Evolutionary conservation across 2,329 filamentous ascomycete species (phyloP), one percentile per base, ranked within the genome.

Genomic region (Arthrobotrys iridis): DNA sequence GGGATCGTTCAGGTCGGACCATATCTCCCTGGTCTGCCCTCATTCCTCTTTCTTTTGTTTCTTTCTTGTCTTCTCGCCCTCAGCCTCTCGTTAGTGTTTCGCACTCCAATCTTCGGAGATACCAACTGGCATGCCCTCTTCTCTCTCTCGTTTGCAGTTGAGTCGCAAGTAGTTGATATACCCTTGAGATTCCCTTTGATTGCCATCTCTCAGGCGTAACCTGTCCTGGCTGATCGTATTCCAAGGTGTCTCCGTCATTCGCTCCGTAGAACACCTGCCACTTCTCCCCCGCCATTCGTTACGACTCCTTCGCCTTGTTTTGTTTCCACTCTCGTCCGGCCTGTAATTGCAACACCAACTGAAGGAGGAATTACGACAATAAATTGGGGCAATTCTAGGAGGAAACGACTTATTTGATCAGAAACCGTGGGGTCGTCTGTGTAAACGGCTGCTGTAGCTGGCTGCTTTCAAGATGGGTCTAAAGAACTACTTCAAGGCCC

Each of bases 401-500:
- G 37, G 70, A 60, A 20, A 43, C 57, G 26, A 35, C 7, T 41
- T 52, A 13, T 15, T 64, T 22, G 26, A 35, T 48, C 71, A 62
- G 57, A 52, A 37, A 15, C 55, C 40, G 60, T 37, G 30, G 72
- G 28, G 50, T 15, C 30, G 26, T 28, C 76, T 33, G 46, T 10
- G 35, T 48, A 79, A 82, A 68, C 45, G n/a, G 33, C n/a, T 35
- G 60, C 33, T 59, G 22, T 46, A 59, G 20, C n/a, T 20, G 7
- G 60, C 60, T 41, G 8, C 24, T n/a, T 18, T 26, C 68, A 50
- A 20, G n/a, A 90, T 90, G 89, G 88, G 88, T 73, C 79, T 90
- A 75, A 85, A 84, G 57, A 86, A 82, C 80, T 90, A 90, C 79
- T 89, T 90, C 84, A 89, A 87, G 83, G 83, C 86, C 46, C 83